phyloP scores from a whole-genome alignment of 2,329 filamentous ascomycete species.

The Drechslerella dactyloides region DNA sequence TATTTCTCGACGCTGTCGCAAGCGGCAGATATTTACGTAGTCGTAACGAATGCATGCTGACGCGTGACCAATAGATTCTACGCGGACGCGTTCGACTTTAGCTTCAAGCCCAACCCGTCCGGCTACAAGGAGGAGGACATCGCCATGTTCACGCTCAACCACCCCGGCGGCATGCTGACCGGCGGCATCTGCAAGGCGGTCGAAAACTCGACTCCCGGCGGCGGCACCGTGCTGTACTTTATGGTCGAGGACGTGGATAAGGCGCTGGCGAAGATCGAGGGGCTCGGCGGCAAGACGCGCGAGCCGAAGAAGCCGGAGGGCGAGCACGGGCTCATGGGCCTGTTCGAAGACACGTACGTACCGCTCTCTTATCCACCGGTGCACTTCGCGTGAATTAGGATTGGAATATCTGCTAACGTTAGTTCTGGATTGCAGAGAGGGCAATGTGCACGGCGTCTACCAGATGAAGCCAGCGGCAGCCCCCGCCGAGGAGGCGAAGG shows the following conservation, averaged over 20 bases:
- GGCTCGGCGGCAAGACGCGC: constrained; percentile 32
- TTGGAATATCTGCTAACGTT: neutral
- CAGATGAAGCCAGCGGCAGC: constrained; percentile 26
- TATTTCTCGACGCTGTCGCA: neutral
- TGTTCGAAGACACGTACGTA: constrained; percentile 48
- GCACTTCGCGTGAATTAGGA: neutral
- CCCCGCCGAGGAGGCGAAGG: constrained; percentile 16
- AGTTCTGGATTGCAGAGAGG: constrained; percentile 23
- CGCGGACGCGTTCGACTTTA: constrained; percentile 25
- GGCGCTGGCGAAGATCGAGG: constrained; percentile 31
- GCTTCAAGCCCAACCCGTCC: constrained; percentile 29
- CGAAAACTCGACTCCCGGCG: constrained; percentile 24
- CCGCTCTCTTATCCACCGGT: neutral
- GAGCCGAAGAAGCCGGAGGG: constrained; percentile 44
- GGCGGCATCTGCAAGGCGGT: constrained; percentile 41
- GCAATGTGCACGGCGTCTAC: constrained; percentile 46
- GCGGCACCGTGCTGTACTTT: constrained; percentile 36
- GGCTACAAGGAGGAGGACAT: constrained; percentile 44
- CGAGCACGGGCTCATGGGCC: constrained; percentile 36
- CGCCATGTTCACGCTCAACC: constrained; percentile 32
- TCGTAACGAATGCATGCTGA: neutral
- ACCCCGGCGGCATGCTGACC: constrained; percentile 19
- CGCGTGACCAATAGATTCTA: constrained; percentile 26
- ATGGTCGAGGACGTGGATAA: constrained; percentile 45
- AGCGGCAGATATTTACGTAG: neutral